phyloP scores from a whole-genome alignment of 164 flowering plant genomes.

The Berberis thunbergii region DNA sequence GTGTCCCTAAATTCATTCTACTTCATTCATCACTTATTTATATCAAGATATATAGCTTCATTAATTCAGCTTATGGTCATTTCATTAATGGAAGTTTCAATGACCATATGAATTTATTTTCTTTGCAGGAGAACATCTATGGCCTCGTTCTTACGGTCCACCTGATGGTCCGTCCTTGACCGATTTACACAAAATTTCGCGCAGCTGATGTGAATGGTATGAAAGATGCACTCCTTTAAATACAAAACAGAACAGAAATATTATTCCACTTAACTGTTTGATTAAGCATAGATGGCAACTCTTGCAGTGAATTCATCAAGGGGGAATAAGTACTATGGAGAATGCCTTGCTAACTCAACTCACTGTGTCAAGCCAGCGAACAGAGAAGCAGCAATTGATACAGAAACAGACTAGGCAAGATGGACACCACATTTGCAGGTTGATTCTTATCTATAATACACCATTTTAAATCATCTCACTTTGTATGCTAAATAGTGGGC shows the following conservation, averaged over 20 bases:
- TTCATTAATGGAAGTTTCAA: neutral
- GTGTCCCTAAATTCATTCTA: too few relatives aligned
- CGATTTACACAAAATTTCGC: slow-evolving; percentile 44
- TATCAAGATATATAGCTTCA: too few relatives aligned
- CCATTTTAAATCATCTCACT: neutral
- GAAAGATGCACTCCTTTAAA: slow-evolving; percentile 4
- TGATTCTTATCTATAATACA: neutral
- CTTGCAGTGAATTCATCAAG: slow-evolving; percentile 47
- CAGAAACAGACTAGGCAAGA: slow-evolving; percentile 40
- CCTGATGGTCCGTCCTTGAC: slow-evolving; percentile 30
- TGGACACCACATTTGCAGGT: slow-evolving; percentile 58
- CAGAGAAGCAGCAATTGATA: slow-evolving; percentile 46
- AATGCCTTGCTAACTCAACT: slow-evolving; percentile 23
- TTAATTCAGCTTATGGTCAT: too few relatives aligned
- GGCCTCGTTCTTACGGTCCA: slow-evolving; percentile 60
- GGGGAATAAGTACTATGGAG: slow-evolving; percentile 53
- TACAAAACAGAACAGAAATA: neutral
- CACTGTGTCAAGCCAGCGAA: slow-evolving; percentile 43
- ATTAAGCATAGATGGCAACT: neutral
- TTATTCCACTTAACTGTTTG: neutral
- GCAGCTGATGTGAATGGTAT: slow-evolving; percentile 51
- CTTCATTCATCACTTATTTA: too few relatives aligned
- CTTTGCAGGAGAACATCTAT: slow-evolving; percentile 47
- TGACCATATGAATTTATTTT: neutral
- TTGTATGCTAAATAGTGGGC: too few relatives aligned